Base-by-base conservation (phyloP, 257 asterid genomes). In the Capsicum rhomboideum region DNA sequence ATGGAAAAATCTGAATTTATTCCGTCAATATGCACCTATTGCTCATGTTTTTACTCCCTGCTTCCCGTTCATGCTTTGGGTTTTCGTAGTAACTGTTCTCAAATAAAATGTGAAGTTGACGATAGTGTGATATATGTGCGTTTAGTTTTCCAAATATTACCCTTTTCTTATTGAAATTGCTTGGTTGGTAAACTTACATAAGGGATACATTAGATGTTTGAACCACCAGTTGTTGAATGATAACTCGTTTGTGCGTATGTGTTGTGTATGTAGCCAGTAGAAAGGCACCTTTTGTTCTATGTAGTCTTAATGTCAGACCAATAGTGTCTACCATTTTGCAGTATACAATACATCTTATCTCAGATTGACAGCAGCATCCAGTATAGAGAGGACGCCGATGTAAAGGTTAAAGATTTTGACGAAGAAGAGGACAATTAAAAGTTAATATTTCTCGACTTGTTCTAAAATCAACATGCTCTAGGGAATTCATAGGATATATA, bases 371-470 rank as follows among this genome's bases (percentile, higher is more conserved):
- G 23, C 86, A 64, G 87, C 89, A 92, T 96, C 91, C 98, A 96
- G 90, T 93, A 87, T 21, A 98, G 97, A 54, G 98, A 96, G 89
- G 95, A 96, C 82, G 97, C 97, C 23, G 99, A 96, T 82, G 98
- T 94, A 87, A 96, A 90, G 91, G 87, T 96, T 50, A 94, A 89
- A 91, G 98, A 96, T 91, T 94, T 93, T 59, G 98, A 92, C 71
- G 90, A 90, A 2, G 93, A 88, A 2, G 83, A 55, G 16, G 92
- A 88, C 8, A 97, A 92, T 72, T 83, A 68, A 77, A 78, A 84
- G 56, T 78, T 85, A 3, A n/a, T 16, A 4, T 79, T 54, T 44
- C 42, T 3, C 4, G 42, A 37, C 42, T 37, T 0, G 42, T 37
- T 37, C 42, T 3, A 37, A 37, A 37, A 37, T 10, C 10, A 61